A percentile compares a stretch with the other conserved stretches of the same genome.
These are phyloP conservation scores for Fusarium sp. DNA, from an alignment of 2,329 filamentous ascomycete species.

Conservation along the genomic window DNA sequence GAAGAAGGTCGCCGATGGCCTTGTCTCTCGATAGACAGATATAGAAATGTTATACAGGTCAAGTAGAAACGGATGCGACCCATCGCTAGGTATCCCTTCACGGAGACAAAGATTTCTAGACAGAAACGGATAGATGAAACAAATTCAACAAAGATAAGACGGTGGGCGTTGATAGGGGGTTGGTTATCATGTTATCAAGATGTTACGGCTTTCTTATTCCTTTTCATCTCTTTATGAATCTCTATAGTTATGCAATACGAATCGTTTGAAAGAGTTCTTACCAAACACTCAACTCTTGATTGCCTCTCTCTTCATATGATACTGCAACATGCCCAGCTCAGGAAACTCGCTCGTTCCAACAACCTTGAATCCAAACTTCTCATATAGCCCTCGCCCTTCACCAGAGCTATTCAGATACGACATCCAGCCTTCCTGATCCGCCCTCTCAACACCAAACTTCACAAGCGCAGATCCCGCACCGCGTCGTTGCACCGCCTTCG, in stretches of 20 bases:
- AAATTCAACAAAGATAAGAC: conserved; percentile 26
- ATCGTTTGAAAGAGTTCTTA: conserved; percentile 16
- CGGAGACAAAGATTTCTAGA: conserved; percentile 22
- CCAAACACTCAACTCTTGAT: background rate
- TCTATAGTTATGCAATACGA: conserved; percentile 34
- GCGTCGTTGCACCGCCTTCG: conserved; percentile 49
- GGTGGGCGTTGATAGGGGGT: conserved; percentile 41
- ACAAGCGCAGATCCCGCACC: conserved; percentile 54
- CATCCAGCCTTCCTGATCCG: conserved; percentile 49
- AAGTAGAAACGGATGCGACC: conserved; percentile 7
- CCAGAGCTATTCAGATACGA: conserved; percentile 49
- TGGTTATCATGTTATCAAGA: conserved; percentile 32
- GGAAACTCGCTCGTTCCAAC: conserved; percentile 41
- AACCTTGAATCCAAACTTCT: conserved; percentile 49
- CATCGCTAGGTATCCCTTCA: conserved; percentile 11
- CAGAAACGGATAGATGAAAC: conserved; percentile 32
- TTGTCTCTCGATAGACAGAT: conserved; percentile 43
- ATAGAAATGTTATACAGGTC: conserved; percentile 9
- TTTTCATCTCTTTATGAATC: conserved; percentile 31
- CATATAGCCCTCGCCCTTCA: conserved; percentile 48
- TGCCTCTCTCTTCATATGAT: conserved; percentile 51
- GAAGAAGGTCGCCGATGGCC: conserved; percentile 50
- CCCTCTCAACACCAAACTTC: conserved; percentile 50
- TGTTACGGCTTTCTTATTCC: conserved; percentile 31
- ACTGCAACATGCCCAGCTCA: conserved; percentile 42